These are phyloP conservation scores for Diospyros lotus DNA, from an alignment of 148 eudicot species.

Conservation along the genomic window DNA sequence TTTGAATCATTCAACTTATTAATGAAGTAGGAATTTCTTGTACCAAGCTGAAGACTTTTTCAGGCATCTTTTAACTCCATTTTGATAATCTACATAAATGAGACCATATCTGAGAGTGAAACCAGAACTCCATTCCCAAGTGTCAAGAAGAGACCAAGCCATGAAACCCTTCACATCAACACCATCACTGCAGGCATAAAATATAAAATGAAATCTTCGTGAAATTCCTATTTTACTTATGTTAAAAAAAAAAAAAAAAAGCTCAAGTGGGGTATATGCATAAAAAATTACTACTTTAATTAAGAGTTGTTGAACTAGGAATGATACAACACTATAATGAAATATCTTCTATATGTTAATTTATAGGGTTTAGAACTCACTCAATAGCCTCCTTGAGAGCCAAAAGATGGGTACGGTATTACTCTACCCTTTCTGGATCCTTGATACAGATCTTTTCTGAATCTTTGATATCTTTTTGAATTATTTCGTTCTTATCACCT, in stretches of 20 bases:
- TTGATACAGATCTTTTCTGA: conserved; percentile 6
- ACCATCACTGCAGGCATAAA: conserved; percentile 3
- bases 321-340: not conserved
- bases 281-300: not conserved
- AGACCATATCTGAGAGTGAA: conserved; percentile 16
- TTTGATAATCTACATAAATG: conserved; percentile 8
- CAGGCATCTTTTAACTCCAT: conserved; percentile 7
- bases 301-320: not conserved
- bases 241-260: too few species aligned
- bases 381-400: conserved; percentile 19
- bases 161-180: conserved; percentile 14
- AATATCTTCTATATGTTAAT: too few species aligned
- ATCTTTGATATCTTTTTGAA: conserved; percentile 12
- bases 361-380: conserved; percentile 6
- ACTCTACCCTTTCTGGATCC: conserved; percentile 17
- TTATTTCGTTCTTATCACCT: conserved; percentile 18
- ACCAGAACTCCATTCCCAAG: conserved; percentile 17
- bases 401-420: conserved; percentile 11
- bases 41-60: conserved; percentile 11
- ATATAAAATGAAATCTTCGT: too few species aligned
- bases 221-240: too few species aligned
- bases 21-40: conserved; percentile 12
- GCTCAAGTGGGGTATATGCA: too few species aligned
- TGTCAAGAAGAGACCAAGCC: conserved; percentile 19
- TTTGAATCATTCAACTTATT: not conserved